Conservation (phyloP, 139 green algal species). For the Raphidocelis subcapitata region DNA sequence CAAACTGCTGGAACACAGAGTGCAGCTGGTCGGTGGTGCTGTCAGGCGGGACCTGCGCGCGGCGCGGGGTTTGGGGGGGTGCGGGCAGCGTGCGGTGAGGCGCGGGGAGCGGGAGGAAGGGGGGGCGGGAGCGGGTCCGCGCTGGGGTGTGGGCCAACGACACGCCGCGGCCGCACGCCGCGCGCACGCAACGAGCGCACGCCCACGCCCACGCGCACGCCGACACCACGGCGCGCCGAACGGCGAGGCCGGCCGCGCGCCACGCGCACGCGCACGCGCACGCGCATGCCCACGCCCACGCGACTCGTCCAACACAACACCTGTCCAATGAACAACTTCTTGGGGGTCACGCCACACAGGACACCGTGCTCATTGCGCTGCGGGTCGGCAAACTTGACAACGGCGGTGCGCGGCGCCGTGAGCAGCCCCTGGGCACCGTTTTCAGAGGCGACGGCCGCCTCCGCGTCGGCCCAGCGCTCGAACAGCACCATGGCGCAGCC, state of each 20-base stretch:
- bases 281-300: background rate
- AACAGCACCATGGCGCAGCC: slow-evolving; percentile 87
- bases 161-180: too few relatives aligned
- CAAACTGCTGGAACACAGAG: slow-evolving; percentile 70
- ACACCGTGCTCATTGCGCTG: slow-evolving; percentile 38
- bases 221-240: too few relatives aligned
- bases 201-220: too few relatives aligned
- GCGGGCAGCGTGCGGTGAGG: too few relatives aligned
- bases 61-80: too few relatives aligned
- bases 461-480: slow-evolving; percentile 59
- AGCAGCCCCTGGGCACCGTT: slow-evolving; percentile 60
- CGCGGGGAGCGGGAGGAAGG: too few relatives aligned
- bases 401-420: slow-evolving; percentile 46
- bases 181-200: too few relatives aligned
- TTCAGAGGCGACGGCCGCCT: slow-evolving; percentile 64
- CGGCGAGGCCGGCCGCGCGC: too few relatives aligned
- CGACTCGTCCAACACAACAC: slow-evolving; percentile 36
- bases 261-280: background rate
- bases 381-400: slow-evolving; percentile 86
- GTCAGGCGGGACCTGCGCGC: slow-evolving; percentile 64
- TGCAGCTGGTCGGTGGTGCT: slow-evolving; percentile 60
- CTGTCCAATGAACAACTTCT: slow-evolving; percentile 90
- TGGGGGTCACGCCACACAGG: slow-evolving; percentile 71
- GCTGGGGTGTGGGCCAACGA: too few relatives aligned
- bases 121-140: too few relatives aligned